Evolutionary conservation across 768 basidiomycete genomes (phyloP).

Genomic region (Suillus subalutaceus): DNA sequence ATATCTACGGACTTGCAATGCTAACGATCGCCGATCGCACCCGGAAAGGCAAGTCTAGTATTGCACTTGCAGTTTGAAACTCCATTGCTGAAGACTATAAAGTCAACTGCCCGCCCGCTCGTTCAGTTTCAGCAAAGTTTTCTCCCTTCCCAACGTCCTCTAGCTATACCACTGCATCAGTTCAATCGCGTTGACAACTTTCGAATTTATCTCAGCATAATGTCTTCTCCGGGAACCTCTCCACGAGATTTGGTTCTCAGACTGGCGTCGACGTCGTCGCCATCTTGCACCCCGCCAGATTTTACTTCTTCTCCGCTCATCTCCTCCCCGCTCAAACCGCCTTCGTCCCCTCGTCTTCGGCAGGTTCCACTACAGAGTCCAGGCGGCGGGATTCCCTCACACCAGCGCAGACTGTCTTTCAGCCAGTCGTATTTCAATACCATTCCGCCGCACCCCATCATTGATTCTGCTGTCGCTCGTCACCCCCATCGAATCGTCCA

Average conservation of each 20-base stretch:
- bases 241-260: background rate
- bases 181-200: background rate
- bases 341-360: conserved; percentile 15
- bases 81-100: background rate
- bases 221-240: background rate
- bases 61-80: conserved; percentile 1
- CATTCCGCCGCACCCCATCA: background rate
- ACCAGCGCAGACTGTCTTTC: background rate
- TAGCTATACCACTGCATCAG: background rate
- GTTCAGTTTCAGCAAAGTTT: background rate
- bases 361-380: conserved; percentile 2
- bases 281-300: background rate
- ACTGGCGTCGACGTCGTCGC: background rate
- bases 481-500: background rate
- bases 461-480: background rate
- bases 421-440: background rate
- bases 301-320: conserved; percentile 27
- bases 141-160: background rate
- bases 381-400: background rate
- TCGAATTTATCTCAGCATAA: background rate
- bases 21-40: background rate
- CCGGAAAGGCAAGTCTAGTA: conserved; percentile 1
- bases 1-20: background rate
- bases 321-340: conserved; percentile 30
- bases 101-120: background rate